Evolutionary conservation across 495 filamentous ascomycete genomes (phyloP).

Genomic region (Neurospora sp.): DNA sequence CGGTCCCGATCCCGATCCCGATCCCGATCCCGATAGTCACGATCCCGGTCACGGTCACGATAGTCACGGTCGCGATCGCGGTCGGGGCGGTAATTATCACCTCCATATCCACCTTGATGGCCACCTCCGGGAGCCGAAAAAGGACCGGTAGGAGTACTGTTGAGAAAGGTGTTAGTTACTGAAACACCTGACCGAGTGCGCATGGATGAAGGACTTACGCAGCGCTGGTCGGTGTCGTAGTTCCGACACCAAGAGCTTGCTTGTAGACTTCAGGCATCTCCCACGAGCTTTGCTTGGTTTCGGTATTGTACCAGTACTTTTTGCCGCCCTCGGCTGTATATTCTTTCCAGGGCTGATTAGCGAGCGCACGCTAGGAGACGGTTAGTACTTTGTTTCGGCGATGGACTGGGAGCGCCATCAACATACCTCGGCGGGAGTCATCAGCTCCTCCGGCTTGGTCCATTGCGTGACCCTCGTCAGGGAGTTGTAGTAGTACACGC

Average conservation of each 20-base stretch:
- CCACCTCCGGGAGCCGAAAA: conserved; percentile 55
- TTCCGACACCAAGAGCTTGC: conserved; percentile 46
- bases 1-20: conserved; percentile 11
- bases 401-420: neutral
- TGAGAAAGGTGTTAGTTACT: conserved; percentile 8
- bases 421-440: conserved; percentile 76
- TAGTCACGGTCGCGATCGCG: conserved; percentile 9
- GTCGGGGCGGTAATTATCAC: conserved; percentile 24
- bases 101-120: conserved; percentile 27
- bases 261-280: conserved; percentile 84
- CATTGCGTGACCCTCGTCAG: conserved; percentile 85
- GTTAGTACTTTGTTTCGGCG: neutral
- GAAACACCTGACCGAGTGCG: neutral
- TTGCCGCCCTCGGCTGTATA: conserved; percentile 76
- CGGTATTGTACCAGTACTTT: conserved; percentile 90
- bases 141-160: conserved; percentile 46
- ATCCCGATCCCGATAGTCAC: conserved; percentile 5
- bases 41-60: conserved; percentile 15
- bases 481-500: conserved; percentile 88
- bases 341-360: conserved; percentile 86
- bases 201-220: conserved; percentile 44
- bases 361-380: conserved; percentile 56
- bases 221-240: conserved; percentile 38
- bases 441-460: conserved; percentile 83
- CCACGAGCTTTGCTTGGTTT: conserved; percentile 90